Base-by-base conservation (phyloP, 2,329 filamentous ascomycete genomes). In the Harringtonia aguacate region DNA sequence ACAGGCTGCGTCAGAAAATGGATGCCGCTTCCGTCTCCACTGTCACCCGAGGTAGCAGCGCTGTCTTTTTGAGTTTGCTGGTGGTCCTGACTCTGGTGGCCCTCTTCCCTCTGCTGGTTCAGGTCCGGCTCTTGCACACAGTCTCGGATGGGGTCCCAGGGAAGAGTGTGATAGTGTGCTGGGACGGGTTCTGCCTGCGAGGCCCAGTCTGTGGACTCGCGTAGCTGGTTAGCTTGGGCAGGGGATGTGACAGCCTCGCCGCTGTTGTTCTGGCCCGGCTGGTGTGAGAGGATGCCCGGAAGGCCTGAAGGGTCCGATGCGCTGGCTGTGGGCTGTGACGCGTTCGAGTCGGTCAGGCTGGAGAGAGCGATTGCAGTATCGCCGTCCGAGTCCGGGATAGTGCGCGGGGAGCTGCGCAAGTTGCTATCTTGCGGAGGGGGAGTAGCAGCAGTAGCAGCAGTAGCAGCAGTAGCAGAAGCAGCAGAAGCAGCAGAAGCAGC, bases 351-450 rank as follows among this genome's bases (percentile, higher is more conserved):
- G 8, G 35, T 27, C 13, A 22, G 5, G 34, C 12, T 3, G 24
- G 34, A 41, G 36, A 21, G 14, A 28, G 18, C 28, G 10, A 10
- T 8, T 2, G n/a, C 17, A 21, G 38, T 35, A 21, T 44, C 45
- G 14, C 13, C 36, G 35, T 49, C 33, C 1, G 48, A 50, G 40
- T 49, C 48, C n/a, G 47, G 47, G n/a, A 52, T 47, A 5, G 45
- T 48, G 18, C 5, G 39, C 1, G 31, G 39, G 10, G 46, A 43
- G n/a, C n/a, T 12, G 3, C 1, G 38, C 14, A 20, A 27, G 13
- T 31, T 22, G 8, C 31, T 2, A 8, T 39, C n/a, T 10, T 9
- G 10, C 5, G 12, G 15, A n/a, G 30, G n/a, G n/a, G n/a, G n/a
- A n/a, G n/a, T n/a, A n/a, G n/a, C n/a, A n/a, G n/a, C n/a, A n/a